Evolutionary conservation across 805 yeast genomes (phyloP).

Genomic region (Dipodascus albidus): DNA sequence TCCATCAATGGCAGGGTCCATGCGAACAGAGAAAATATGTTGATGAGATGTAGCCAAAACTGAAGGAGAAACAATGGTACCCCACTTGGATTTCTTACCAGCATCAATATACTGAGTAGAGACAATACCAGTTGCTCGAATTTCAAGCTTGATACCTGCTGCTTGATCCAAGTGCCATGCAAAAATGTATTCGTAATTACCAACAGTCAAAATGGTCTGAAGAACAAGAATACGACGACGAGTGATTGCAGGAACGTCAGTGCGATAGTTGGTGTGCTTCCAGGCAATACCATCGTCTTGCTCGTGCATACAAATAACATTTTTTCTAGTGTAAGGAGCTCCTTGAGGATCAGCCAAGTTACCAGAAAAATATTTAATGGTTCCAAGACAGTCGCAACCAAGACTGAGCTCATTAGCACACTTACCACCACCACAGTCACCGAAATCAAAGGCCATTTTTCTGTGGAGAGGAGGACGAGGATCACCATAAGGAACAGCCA

Average conservation of each 20-base stretch:
- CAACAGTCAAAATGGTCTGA: slow-evolving; percentile 77
- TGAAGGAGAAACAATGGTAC: slow-evolving; percentile 68
- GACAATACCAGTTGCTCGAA: slow-evolving; percentile 77
- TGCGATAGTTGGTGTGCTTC: slow-evolving; percentile 75
- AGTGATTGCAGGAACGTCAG: slow-evolving; percentile 47
- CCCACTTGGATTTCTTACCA: slow-evolving; percentile 50
- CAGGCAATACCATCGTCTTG: slow-evolving; percentile 71
- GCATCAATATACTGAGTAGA: slow-evolving; percentile 77
- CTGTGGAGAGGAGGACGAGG: slow-evolving; percentile 76
- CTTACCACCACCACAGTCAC: slow-evolving; percentile 76
- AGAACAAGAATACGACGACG: slow-evolving; percentile 73
- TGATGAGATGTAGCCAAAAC: slow-evolving; percentile 80
- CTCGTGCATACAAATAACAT: slow-evolving; percentile 73
- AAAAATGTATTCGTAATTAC: slow-evolving; percentile 70
- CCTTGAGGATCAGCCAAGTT: slow-evolving; percentile 47
- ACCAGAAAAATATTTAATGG: slow-evolving; percentile 64
- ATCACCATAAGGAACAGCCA: slow-evolving; percentile 85
- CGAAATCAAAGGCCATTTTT: slow-evolving; percentile 79
- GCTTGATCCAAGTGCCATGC: slow-evolving; percentile 66
- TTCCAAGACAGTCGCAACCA: slow-evolving; percentile 82
- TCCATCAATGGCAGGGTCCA: slow-evolving; percentile 77
- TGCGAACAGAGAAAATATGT: slow-evolving; percentile 67
- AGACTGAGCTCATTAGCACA: slow-evolving; percentile 56
- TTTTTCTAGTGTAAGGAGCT: slow-evolving; percentile 49
- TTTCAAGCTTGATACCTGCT: slow-evolving; percentile 67